Percentiles rank a stretch among this genome's conserved stretches.
These are phyloP conservation scores for Chlorella vulgaris DNA, from an alignment of 139 green algal species.

Conservation along the genomic window DNA sequence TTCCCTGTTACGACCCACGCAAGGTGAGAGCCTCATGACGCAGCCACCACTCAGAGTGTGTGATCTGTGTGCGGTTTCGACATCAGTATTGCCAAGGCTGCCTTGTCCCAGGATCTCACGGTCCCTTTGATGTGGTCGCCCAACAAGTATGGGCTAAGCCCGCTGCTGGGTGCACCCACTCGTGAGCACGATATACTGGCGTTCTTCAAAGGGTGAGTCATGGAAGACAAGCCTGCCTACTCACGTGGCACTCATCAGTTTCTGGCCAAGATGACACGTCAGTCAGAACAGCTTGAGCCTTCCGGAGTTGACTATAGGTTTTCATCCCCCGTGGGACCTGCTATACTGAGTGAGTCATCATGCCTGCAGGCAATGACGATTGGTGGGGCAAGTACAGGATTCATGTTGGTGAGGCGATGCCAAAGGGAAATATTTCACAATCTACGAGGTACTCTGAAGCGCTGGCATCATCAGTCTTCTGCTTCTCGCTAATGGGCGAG, in stretches of 20 bases:
- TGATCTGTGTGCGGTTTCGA: not conserved
- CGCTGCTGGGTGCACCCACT: conserved; percentile 25
- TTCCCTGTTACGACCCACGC: conserved; percentile 41
- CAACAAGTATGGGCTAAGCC: conserved; percentile 31
- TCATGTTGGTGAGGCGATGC: not conserved
- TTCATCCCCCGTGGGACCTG: too few species aligned
- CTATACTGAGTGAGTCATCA: too few species aligned
- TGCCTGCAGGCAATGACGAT: too few species aligned
- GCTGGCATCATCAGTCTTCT: conserved; percentile 2
- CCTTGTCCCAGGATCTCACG: conserved; percentile 46
- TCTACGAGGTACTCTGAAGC: not conserved
- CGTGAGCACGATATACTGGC: conserved; percentile 36
- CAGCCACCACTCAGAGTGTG: too few species aligned
- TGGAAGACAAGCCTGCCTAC: conserved; percentile 13
- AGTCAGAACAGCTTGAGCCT: too few species aligned
- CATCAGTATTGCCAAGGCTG: not conserved
- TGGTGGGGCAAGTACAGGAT: conserved; percentile 16
- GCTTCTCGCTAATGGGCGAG: conserved; percentile 2
- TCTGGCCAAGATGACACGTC: conserved; percentile 3
- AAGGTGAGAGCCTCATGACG: conserved; percentile 21
- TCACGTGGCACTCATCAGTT: conserved; percentile 28
- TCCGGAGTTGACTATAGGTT: too few species aligned
- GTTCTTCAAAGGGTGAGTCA: conserved; percentile 45
- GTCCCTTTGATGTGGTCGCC: conserved; percentile 47
- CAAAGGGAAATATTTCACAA: not conserved